Evolutionary conservation across 2,329 filamentous ascomycete species (phyloP), one percentile per base, ranked within the genome.

Genomic region (Epichloe typhina): DNA sequence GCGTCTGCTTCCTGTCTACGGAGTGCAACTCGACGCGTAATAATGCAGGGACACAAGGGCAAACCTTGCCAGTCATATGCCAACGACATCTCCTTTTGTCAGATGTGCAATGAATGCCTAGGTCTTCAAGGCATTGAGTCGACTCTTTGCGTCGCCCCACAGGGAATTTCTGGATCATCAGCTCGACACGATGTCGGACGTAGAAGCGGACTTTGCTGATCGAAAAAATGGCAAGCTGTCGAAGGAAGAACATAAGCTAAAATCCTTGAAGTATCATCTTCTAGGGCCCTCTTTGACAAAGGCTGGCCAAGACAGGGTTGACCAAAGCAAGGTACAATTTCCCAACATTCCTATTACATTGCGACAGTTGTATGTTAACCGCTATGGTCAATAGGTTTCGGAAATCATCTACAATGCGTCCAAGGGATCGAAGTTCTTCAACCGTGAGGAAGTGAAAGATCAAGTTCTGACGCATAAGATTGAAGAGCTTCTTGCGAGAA

Each of bases 391-490:
- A 17, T 47, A 84, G 82, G 89, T 98, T 47, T 94, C 90, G 2
- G 90, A 97, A 59, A 84, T 97, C 58, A 98, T 98, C 53, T 97
- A 96, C 69, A 88, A 95, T 65, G 89, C 90, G 11, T 96, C 89
- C 15, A 96, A 94, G 64, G 93, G 93, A 46, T 95, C 88, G 57
- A 96, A 95, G 65, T 98, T 84, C 71, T 98, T 97, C 75, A 87
- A 84, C 58, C 88, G 90, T 53, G 93, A 98, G 66, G 85, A 95
- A 64, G 76, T 71, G 51, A 84, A 83, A 59, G 91, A 97, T 70
- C 84, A 84, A 60, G 75, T 79, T 43, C 77, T 97, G 19, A 96
- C 91, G 0, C 75, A 83, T 51, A 96, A 95, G 66, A 96, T 97
- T 59, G 80, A 83, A 49, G 77, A 79, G 41, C 91, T 96, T 52